Base-by-base conservation (phyloP, 495 filamentous ascomycete genomes). In the Niebla homalea region DNA sequence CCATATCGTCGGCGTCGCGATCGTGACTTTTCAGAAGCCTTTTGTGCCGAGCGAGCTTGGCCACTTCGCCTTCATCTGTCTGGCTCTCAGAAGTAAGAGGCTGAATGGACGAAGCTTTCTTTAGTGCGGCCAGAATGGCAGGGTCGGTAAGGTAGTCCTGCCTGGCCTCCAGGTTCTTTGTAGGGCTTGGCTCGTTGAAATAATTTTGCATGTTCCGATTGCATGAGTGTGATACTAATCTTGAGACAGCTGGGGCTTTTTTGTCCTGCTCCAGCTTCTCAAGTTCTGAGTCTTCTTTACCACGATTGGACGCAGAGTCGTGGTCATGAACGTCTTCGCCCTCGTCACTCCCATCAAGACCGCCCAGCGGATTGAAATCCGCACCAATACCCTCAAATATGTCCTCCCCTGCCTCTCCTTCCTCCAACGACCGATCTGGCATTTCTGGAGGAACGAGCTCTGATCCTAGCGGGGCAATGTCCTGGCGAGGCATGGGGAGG, bases 381-480 rank as follows among this genome's bases (percentile, higher is more conserved):
- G 77, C 77, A 5, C 85, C 92, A 2, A 78, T 87, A 29, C 84
- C 92, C 43, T 83, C 87, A 60, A 98, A 98, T 20, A 98, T 98
- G 47, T 85, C 81, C 8, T 73, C 73, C 38, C 78, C 75, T 38
- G 77, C 74, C 46, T 73, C 72, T 15, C 79, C 74, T 52, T 73
- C 73, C 29, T 32, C 29, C 5, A 32, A 5, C 14, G 29, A 32
- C 1, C 50, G 56, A 26, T 64, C 64, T 25, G 61, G 66, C 36
- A 62, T 60, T 36, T 66, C 66, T 45, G 66, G 73, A 23, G 81
- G 79, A 5, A 85, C 83, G 2, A 93, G 78, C 45, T 86, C 83
- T 79, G 89, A 87, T 0, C 85, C 86, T 7, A 89, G 67, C 7
- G 84, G 82, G 49, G 80, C 75, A 3, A 69, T 72, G 54, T 73